Conservation (phyloP, 352 stramenopile genomes). For the Pythium angustatum region DNA sequence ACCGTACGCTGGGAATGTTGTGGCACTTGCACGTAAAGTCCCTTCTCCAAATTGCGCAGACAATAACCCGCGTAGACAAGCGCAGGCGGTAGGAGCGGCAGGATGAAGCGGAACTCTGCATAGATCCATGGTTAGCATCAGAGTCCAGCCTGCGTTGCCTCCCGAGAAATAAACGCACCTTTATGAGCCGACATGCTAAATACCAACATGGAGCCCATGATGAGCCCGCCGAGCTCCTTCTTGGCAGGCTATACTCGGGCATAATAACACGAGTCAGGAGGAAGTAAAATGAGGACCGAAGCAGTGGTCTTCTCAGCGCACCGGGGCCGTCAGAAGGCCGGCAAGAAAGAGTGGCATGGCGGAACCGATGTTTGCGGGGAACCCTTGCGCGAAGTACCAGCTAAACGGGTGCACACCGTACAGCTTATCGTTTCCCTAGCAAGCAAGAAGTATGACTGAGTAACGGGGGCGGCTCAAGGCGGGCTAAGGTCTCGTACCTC, state of each 20-base stretch:
- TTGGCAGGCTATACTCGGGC: conserved; percentile 58
- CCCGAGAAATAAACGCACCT: conserved; percentile 36
- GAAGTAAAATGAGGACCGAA: no score
- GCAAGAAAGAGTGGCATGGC: conserved; percentile 44
- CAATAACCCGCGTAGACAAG: conserved; percentile 81
- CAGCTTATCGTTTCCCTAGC: conserved; percentile 73
- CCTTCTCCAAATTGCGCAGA: conserved; percentile 66
- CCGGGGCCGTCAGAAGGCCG: conserved; percentile 61
- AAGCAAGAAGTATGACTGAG: background rate
- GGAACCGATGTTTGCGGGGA: conserved; percentile 70
- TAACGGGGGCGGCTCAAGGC: no score
- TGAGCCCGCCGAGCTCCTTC: conserved; percentile 63
- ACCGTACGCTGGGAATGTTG: conserved; percentile 60
- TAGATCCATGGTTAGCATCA: background rate
- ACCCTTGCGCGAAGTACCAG: conserved; percentile 86
- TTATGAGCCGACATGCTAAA: conserved; percentile 84
- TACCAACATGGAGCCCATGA: conserved; percentile 72
- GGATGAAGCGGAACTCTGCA: conserved; percentile 83
- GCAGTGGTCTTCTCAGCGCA: conserved; percentile 26
- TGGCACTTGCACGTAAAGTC: conserved; percentile 55
- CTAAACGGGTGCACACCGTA: conserved; percentile 81
- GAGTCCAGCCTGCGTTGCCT: background rate
- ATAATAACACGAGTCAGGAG: background rate
- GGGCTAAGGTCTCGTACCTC: no score
- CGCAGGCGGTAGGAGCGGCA: conserved; percentile 69